Base-by-base conservation (phyloP, 768 basidiomycete species). In the Gloeopeniophorella convolvens region DNA sequence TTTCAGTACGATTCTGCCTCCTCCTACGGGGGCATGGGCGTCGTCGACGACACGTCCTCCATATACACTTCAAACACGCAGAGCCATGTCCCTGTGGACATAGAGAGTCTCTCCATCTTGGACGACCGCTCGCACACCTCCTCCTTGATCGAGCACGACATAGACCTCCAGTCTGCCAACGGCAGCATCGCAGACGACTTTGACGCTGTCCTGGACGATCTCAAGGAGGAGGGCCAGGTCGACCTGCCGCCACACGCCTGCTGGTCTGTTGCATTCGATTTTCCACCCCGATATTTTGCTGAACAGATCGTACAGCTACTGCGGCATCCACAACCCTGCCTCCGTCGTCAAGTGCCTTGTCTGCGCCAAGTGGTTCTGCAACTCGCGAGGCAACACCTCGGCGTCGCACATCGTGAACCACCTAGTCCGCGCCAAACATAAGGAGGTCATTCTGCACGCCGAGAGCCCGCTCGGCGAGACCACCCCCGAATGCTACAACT, bases 401-500 rank as follows among this genome's bases (percentile, higher is more conserved):
- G 93, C 94, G 2, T 98, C 95, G 1, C 96, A 99, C 65, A 98
- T 99, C 60, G 95, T 99, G 58, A 97, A 97, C 67, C 96, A 99
- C 70, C 80, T 99, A 51, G 96, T 99, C 42, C 91, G 95, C 62
- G 94, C 96, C 26, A 97, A 97, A 70, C 96, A 99, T 72, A 97
- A 97, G 71, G 96, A 99, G 64, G 95, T 99, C 55, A 89, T 95
- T 54, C 71, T 99, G 26, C 96, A 99, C 63, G 86, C 89, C 43
- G 95, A 98, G 61, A 87, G 88, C 51, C 91, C 95, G 2, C 75
- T 99, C 3, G 96, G 96, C 2, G 96, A 98, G 69, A 98, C 96
- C 1, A 89, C 90, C 0, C 96, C 96, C 0, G 96, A 99, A 70
- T 99, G 96, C 66, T 99, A 99, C 74, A 94, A 93, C 62, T 99